Percentiles rank a stretch among this genome's conserved stretches.
phyloP scores from a whole-genome alignment of 2,329 filamentous ascomycete species.

The Mycogone perniciosa region DNA sequence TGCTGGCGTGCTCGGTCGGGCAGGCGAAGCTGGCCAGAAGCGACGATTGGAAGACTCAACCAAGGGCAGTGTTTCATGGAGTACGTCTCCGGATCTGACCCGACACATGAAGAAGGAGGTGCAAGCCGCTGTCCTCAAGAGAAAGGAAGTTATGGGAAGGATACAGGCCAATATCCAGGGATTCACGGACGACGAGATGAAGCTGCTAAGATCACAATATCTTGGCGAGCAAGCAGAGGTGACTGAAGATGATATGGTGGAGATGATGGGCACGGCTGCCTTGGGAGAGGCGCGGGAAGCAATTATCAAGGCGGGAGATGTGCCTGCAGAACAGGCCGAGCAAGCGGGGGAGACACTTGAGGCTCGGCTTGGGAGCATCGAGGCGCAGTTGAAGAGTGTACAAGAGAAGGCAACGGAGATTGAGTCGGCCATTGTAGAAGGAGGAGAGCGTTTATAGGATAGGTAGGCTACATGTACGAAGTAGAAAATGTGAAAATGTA shows the following conservation, averaged over 20 bases:
- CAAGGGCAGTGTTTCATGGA: slow-evolving; percentile 58
- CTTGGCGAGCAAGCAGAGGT: slow-evolving; percentile 23
- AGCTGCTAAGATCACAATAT: slow-evolving; percentile 24
- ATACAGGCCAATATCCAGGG: slow-evolving; percentile 29
- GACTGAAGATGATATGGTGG: slow-evolving; percentile 32
- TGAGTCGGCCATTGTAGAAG: slow-evolving; percentile 18
- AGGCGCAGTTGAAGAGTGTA: slow-evolving; percentile 15
- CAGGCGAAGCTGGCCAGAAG: slow-evolving; percentile 70
- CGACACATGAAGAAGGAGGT: slow-evolving; percentile 32
- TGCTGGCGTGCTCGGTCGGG: slow-evolving; percentile 76
- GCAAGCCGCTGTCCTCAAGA: slow-evolving; percentile 24
- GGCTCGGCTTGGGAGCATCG: slow-evolving; percentile 13
- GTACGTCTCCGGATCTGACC: slow-evolving; percentile 38
- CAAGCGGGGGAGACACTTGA: background rate
- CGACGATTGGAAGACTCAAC: slow-evolving; percentile 58
- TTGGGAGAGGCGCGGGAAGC: slow-evolving; percentile 5
- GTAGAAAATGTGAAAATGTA: slow-evolving; percentile 16
- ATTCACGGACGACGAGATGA: slow-evolving; percentile 34
- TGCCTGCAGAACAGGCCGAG: background rate
- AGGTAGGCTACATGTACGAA: slow-evolving; percentile 15
- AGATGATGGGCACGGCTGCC: slow-evolving; percentile 22
- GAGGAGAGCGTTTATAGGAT: slow-evolving; percentile 19
- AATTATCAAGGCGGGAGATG: slow-evolving; percentile 3
- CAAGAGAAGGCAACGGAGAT: slow-evolving; percentile 15
- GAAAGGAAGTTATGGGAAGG: slow-evolving; percentile 32